These are phyloP conservation scores for Ballota nigra DNA, from an alignment of 257 asterid species.

Conservation along the genomic window DNA sequence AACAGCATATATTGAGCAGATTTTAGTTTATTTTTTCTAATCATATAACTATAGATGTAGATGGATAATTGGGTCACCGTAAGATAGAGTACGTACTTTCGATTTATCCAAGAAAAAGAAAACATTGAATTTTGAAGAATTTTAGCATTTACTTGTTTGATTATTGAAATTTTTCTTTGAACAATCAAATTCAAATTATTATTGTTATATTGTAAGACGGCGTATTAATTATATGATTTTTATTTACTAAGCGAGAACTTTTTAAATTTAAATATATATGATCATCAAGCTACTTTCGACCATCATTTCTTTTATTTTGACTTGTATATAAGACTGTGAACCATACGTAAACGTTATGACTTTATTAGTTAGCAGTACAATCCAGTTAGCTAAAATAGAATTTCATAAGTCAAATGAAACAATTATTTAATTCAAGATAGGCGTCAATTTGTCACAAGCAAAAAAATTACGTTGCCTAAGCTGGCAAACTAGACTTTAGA, in stretches of 20 bases:
- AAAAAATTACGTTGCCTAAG: neutral
- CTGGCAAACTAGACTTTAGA: slow-evolving; percentile 23
- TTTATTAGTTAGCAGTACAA: neutral
- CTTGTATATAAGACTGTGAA: neutral
- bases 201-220: too few relatives aligned
- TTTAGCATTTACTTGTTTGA: neutral
- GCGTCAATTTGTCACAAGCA: neutral
- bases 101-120: neutral
- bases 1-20: neutral
- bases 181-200: too few relatives aligned
- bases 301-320: neutral
- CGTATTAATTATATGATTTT: too few relatives aligned
- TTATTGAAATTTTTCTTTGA: neutral
- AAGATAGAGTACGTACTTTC: neutral
- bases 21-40: neutral
- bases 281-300: neutral
- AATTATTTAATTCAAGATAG: neutral
- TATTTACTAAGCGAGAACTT: neutral
- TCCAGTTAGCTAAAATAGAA: neutral
- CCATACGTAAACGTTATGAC: slow-evolving; percentile 5
- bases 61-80: neutral
- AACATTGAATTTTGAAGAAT: neutral
- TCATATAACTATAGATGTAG: neutral
- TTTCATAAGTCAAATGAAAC: slow-evolving; percentile 14
- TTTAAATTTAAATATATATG: neutral